These are phyloP conservation scores for Achlya hypogyna DNA, from an alignment of 352 stramenopile species.

Conservation along the genomic window DNA sequence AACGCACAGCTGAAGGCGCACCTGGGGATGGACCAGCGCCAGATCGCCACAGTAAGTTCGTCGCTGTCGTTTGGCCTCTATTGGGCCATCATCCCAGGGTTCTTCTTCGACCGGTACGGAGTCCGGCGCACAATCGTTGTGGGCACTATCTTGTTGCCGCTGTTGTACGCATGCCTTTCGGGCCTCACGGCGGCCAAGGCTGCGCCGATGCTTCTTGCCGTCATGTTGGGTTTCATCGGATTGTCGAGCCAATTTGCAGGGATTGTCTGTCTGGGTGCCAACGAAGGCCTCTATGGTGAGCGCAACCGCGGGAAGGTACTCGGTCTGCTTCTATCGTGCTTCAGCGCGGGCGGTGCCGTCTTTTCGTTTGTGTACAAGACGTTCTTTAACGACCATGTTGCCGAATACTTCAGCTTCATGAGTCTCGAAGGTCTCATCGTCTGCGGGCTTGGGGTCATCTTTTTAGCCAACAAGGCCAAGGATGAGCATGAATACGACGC, in stretches of 20 bases:
- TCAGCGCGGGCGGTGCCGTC: constrained; percentile 54
- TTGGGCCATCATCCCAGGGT: constrained; percentile 53
- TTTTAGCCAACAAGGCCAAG: not conserved
- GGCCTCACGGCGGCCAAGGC: constrained; percentile 24
- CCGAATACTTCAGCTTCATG: constrained; percentile 64
- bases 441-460: constrained; percentile 11
- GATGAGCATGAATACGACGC: not conserved
- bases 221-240: constrained; percentile 47
- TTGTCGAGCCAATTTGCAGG: constrained; percentile 59
- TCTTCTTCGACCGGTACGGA: constrained; percentile 58
- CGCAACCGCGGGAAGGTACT: constrained; percentile 63
- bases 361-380: constrained; percentile 57
- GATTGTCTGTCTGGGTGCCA: constrained; percentile 55
- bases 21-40: constrained; percentile 48
- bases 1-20: constrained; percentile 50
- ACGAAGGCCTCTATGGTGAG: constrained; percentile 59
- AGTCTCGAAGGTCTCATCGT: constrained; percentile 7
- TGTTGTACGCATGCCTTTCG: constrained; percentile 37
- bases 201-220: constrained; percentile 38
- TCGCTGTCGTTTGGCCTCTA: constrained; percentile 71
- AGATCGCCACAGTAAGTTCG: constrained; percentile 65
- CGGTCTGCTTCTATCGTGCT: constrained; percentile 49
- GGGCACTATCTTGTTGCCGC: constrained; percentile 26
- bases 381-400: constrained; percentile 44
- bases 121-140: constrained; percentile 44